These are phyloP conservation scores for Suhomyces guaymorum DNA, from an alignment of 1,139 yeast genomes.

Conservation along the genomic window DNA sequence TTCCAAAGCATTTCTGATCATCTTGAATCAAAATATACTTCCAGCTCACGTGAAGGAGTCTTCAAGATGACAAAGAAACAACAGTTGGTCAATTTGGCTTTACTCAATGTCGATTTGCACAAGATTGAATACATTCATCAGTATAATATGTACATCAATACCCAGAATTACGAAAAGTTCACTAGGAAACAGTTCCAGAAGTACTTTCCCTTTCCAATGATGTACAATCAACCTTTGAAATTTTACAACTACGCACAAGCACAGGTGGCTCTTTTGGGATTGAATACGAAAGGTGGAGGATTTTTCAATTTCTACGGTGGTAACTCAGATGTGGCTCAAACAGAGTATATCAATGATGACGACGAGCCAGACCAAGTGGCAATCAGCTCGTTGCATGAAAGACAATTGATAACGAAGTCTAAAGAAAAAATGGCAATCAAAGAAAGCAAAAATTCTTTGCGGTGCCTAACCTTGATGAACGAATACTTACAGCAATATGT, in stretches of 20 bases:
- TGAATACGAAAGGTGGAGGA: conserved; percentile 33
- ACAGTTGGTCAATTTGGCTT: conserved; percentile 19
- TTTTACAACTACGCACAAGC: conserved; percentile 51
- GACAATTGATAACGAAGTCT: conserved; percentile 45
- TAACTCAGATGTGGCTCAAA: conserved; percentile 21
- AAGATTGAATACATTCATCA: conserved; percentile 52
- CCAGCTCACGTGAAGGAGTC: conserved; percentile 17
- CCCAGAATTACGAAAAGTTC: conserved; percentile 62
- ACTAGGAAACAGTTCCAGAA: conserved; percentile 61
- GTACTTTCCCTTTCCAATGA: conserved; percentile 80
- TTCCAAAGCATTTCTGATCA: conserved; percentile 45
- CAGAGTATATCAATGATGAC: conserved; percentile 32
- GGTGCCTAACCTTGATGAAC: conserved; percentile 47
- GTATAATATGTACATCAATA: conserved; percentile 62
- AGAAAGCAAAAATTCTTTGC: conserved; percentile 54
- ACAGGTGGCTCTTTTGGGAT: conserved; percentile 43
- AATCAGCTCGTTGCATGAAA: conserved; percentile 53
- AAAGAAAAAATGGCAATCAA: conserved; percentile 43
- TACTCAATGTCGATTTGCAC: conserved; percentile 31
- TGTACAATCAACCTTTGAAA: conserved; percentile 71
- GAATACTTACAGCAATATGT: conserved; percentile 27
- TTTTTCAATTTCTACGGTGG: conserved; percentile 30
- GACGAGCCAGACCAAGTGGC: conserved; percentile 39
- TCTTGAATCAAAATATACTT: conserved; percentile 22
- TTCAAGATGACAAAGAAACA: conserved; percentile 9